These are phyloP conservation scores for Pterulicium gracile DNA, from an alignment of 1,284 basidiomycete genomes.

Conservation along the genomic window DNA sequence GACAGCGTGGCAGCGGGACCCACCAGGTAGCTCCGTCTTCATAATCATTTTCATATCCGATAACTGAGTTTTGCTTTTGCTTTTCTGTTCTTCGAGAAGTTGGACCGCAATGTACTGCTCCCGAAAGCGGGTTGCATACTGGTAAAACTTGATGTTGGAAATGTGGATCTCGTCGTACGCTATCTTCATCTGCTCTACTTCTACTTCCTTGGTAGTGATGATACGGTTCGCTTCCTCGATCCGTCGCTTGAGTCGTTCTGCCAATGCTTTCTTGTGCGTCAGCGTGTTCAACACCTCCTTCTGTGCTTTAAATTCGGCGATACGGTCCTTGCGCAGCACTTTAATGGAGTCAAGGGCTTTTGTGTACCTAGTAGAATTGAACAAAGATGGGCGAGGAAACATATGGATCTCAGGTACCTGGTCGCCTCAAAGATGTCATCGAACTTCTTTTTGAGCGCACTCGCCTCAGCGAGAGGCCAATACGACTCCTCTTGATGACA, in stretches of 20 bases:
- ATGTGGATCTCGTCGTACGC: constrained; percentile 59
- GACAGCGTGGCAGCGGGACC: constrained; percentile 4
- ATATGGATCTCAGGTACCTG: constrained; percentile 47
- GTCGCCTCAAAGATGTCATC: constrained; percentile 99
- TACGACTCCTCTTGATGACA: constrained; percentile 99
- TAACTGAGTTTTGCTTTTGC: constrained; percentile 32
- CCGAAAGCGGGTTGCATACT: constrained; percentile 76
- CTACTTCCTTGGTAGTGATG: constrained; percentile 65
- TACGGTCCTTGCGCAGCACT: constrained; percentile 78
- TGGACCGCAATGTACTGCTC: constrained; percentile 73
- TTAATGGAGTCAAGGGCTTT: constrained; percentile 97
- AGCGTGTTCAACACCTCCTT: constrained; percentile 80
- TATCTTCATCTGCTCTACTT: constrained; percentile 62
- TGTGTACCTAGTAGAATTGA: constrained; percentile 58
- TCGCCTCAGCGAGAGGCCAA: constrained; percentile 93
- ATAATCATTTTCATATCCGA: constrained; percentile 57
- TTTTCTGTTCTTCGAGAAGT: constrained; percentile 55
- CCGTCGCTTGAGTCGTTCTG: constrained; percentile 72
- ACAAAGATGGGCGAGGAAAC: not conserved
- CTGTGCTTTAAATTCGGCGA: constrained; percentile 87
- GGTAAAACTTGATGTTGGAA: constrained; percentile 76
- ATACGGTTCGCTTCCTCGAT: constrained; percentile 52
- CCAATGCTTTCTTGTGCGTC: constrained; percentile 76
- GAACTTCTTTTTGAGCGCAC: constrained; percentile 93
- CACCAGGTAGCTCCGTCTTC: constrained; percentile 62